A percentile compares a stretch with the other conserved stretches of the same genome.
Evolutionary conservation across 495 filamentous ascomycete genomes (phyloP).

Genomic region (Annulohypoxylon bovei): DNA sequence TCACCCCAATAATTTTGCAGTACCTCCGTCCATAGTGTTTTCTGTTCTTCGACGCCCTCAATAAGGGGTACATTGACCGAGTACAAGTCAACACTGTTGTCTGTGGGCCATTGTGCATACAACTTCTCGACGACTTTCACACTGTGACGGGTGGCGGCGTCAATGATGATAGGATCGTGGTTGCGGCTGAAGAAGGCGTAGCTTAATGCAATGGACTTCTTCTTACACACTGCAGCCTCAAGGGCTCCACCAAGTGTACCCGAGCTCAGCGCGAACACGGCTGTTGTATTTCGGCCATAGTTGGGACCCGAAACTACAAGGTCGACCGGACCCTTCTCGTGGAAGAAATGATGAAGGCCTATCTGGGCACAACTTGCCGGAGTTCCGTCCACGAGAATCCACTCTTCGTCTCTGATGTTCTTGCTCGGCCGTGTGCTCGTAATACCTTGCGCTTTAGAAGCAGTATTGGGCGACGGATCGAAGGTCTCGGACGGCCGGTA

Average conservation of each 20-base stretch:
- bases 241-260: constrained; percentile 92
- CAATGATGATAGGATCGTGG: constrained; percentile 83
- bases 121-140: constrained; percentile 83
- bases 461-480: constrained; percentile 50
- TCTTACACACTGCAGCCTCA: constrained; percentile 87
- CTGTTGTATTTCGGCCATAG: constrained; percentile 93
- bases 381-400: constrained; percentile 90
- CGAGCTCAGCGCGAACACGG: constrained; percentile 86
- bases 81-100: constrained; percentile 77
- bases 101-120: constrained; percentile 74
- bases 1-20: constrained; percentile 86
- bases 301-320: constrained; percentile 92
- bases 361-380: constrained; percentile 91
- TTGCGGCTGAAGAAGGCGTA: constrained; percentile 79
- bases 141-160: constrained; percentile 72
- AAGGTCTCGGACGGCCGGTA: constrained; percentile 74
- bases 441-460: constrained; percentile 38
- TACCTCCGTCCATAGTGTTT: constrained; percentile 81
- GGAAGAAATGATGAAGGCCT: constrained; percentile 87
- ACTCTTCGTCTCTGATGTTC: constrained; percentile 74
- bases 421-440: constrained; percentile 56
- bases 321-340: constrained; percentile 79
- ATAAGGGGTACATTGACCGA: constrained; percentile 86
- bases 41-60: constrained; percentile 70
- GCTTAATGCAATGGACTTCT: constrained; percentile 79